Evolutionary conservation across 352 stramenopile species (phyloP), one percentile per base, ranked within the genome.

Genomic region (Pythium sp.): DNA sequence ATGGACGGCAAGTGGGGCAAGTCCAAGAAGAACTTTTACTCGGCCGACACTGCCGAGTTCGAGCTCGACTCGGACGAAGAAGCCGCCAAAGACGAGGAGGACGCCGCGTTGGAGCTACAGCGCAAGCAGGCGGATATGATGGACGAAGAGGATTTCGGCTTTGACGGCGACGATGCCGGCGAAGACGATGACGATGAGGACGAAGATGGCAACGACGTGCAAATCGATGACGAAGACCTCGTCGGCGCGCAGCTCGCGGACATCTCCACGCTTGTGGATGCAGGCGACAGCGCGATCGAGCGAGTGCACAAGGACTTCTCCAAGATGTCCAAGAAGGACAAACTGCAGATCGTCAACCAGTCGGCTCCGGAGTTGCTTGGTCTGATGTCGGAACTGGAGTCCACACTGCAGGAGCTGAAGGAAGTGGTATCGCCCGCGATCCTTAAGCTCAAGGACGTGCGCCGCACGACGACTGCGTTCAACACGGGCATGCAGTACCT

Each of bases 11-110:
- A 96, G 71, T 96, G 88, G 88, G 88, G 88, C 70, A 92, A 90
- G 69, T 89, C 80, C n/a, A 90, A 90, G 68, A 92, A 92, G 68
- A 92, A 78, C 24, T 96, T 91, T 53, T 96, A 96, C 75, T 94
- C 86, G 22, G 87, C 88, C 2, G 88, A 96, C 59, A 94, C 86
- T 41, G 86, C 82, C 28, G 86, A 94, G 69, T 94, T 87, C 55
- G 87, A 95, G 59, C 57, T 93, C 8, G 85, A 93, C 41, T 91
- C 79, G 28, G 87, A 94, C 68, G 85, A 94, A 57, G 88, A 94
- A 54, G 75, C 78, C 18, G 86, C 85, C 2, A 87, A 91, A 55
- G 88, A 96, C 49, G 88, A 96, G 77, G 88, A 96, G 58, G 84
- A 90, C 59, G 88, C 86, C 15, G 88, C 88, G 49, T 65, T 96